These are phyloP conservation scores for Penicillium capsulatum DNA, from an alignment of 2,329 filamentous ascomycete species.

Conservation along the genomic window DNA sequence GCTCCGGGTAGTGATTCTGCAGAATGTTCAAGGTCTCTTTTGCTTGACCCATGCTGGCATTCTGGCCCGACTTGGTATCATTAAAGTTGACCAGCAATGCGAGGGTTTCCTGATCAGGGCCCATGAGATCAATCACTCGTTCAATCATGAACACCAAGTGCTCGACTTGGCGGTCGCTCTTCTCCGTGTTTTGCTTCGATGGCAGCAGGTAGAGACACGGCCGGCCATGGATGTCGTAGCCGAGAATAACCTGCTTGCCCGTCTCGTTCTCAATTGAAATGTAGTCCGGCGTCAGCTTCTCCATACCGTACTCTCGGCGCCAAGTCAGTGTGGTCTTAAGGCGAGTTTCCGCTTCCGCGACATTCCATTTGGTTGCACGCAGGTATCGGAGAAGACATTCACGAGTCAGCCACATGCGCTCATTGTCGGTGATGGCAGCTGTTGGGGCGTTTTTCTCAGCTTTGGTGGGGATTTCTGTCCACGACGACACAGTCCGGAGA, in stretches of 20 bases:
- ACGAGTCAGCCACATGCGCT: slow-evolving; percentile 84
- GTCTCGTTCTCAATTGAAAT: slow-evolving; percentile 94
- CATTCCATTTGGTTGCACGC: slow-evolving; percentile 86
- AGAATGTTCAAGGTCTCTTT: slow-evolving; percentile 84
- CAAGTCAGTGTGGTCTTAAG: slow-evolving; percentile 76
- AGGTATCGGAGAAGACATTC: slow-evolving; percentile 93
- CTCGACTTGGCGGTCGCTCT: slow-evolving; percentile 79
- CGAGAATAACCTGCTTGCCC: slow-evolving; percentile 86
- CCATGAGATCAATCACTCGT: slow-evolving; percentile 80
- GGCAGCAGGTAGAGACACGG: slow-evolving; percentile 90
- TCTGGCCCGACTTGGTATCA: slow-evolving; percentile 67
- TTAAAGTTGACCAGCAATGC: slow-evolving; percentile 91
- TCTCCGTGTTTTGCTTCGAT: slow-evolving; percentile 85
- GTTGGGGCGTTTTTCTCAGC: slow-evolving; percentile 54
- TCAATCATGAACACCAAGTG: slow-evolving; percentile 97
- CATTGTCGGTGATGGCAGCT: slow-evolving; percentile 67
- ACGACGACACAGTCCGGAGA: slow-evolving; percentile 64
- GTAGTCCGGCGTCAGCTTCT: slow-evolving; percentile 70
- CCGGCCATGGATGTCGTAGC: slow-evolving; percentile 79
- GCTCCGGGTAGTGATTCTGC: slow-evolving; percentile 92
- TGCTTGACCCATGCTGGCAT: slow-evolving; percentile 71
- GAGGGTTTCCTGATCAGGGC: slow-evolving; percentile 78
- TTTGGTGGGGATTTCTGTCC: slow-evolving; percentile 65
- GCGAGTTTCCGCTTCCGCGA: slow-evolving; percentile 71
- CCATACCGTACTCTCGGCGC: slow-evolving; percentile 84